Base-by-base conservation (phyloP, 257 asterid species). In the Rubia yunnanensis region DNA sequence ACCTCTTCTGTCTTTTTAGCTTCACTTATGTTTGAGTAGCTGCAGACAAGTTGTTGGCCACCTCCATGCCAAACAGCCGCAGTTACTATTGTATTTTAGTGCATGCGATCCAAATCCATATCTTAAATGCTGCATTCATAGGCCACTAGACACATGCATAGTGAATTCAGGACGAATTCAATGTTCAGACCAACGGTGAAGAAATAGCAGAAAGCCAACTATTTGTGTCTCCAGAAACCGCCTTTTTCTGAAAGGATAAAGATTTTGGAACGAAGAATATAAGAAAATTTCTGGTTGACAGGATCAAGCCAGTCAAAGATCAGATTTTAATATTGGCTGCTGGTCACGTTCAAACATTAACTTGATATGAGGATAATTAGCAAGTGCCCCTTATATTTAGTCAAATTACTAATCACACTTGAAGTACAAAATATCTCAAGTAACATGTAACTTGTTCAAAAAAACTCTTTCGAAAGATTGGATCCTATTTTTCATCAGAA, bases 41-140 rank as follows among this genome's bases (percentile, higher is more conserved):
- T 72, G 69, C 52, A 72, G 72, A 61, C 64, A 71, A 71, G 50
- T 56, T 73, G 70, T 76, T 75, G 76, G 67, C 74, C 73, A 48
- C 35, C 35, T 26, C 74, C 74, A 31, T 68, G 69, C 53, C 75
- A 28, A 73, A 44, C 52, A 44, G 52, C 52, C 52, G 52, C 52
- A 76, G 49, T 59, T 52, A 10, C 2, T 27, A n/a, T 20, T 50
- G 57, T 50, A 50, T 50, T 50, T 7, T 44, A 44, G 52, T 44
- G n/a, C n/a, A n/a, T n/a, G 52, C 0, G 52, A 39, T 39, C 13
- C 48, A 39, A 39, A 39, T 39, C 48, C 52, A 44, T 44, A 44
- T 15, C 52, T 6, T 44, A 44, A 44, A 50, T 50, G 57, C 57
- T 50, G 24, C 57, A 50, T 20, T 50, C 24, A 50, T 9, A 18